These are phyloP conservation scores for Arabis alpina DNA, from an alignment of 345 rosid genomes.

Conservation along the genomic window DNA sequence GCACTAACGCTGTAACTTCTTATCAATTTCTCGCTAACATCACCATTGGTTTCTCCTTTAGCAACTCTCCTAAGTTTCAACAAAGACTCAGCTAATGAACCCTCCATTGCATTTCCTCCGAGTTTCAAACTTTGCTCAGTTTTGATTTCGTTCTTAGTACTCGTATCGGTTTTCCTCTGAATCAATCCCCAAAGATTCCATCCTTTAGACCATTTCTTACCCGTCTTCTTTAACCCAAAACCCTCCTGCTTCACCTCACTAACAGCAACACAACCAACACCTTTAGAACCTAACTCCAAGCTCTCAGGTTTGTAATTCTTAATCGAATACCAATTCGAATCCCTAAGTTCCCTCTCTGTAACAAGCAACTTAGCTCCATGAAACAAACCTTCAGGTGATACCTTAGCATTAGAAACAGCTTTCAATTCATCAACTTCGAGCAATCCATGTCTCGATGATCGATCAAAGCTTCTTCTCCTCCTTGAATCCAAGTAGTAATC, in stretches of 20 bases:
- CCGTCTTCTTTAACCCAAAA: slow-evolving; percentile 44
- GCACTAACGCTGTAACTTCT: slow-evolving; percentile 68
- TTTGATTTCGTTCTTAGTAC: slow-evolving; percentile 47
- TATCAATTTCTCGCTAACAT: slow-evolving; percentile 65
- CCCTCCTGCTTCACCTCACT: slow-evolving; percentile 53
- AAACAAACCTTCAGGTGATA: slow-evolving; percentile 71
- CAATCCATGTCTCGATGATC: slow-evolving; percentile 58
- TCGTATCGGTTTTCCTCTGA: slow-evolving; percentile 47
- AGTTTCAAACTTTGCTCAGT: slow-evolving; percentile 40
- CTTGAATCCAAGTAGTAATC: slow-evolving; percentile 72
- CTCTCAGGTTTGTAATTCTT: slow-evolving; percentile 48
- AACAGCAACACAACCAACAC: slow-evolving; percentile 51
- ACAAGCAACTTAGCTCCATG: slow-evolving; percentile 68
- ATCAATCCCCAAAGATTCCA: slow-evolving; percentile 78
- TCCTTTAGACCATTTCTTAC: slow-evolving; percentile 42
- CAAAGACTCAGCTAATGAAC: slow-evolving; percentile 51
- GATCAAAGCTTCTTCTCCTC: slow-evolving; percentile 78
- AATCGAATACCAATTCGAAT: slow-evolving; percentile 64
- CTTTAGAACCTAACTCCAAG: slow-evolving; percentile 53
- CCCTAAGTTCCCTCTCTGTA: slow-evolving; percentile 59
- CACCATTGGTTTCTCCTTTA: slow-evolving; percentile 50
- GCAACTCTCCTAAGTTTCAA: slow-evolving; percentile 52
- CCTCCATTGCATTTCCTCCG: slow-evolving; percentile 52
- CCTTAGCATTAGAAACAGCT: slow-evolving; percentile 60
- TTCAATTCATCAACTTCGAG: slow-evolving; percentile 64